Conservation (phyloP, 768 basidiomycete species). For the Collybia sp. region DNA sequence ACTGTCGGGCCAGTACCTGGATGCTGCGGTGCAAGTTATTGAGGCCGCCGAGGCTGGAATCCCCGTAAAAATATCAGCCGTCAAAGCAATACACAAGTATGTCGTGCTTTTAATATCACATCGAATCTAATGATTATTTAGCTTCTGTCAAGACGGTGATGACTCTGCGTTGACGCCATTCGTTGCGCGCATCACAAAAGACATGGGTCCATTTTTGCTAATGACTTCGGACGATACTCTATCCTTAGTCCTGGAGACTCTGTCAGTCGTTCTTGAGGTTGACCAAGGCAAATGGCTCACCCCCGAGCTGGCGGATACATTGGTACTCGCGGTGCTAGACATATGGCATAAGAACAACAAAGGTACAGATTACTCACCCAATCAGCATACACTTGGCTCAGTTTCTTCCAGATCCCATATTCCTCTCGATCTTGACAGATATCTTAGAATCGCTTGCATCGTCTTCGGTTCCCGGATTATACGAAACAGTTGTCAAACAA, state of each 20-base stretch:
- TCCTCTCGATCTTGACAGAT: slow-evolving; percentile 81
- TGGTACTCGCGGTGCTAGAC: slow-evolving; percentile 66
- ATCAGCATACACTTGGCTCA: background rate
- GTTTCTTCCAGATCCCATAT: slow-evolving; percentile 65
- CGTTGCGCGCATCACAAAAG: slow-evolving; percentile 70
- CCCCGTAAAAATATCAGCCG: slow-evolving; percentile 92
- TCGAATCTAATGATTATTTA: slow-evolving; percentile 19
- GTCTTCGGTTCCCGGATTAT: slow-evolving; percentile 54
- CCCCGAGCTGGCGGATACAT: slow-evolving; percentile 54
- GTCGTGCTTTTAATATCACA: slow-evolving; percentile 13
- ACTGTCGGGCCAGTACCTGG: slow-evolving; percentile 81
- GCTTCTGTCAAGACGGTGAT: slow-evolving; percentile 67
- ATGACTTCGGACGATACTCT: slow-evolving; percentile 85
- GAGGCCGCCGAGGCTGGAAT: slow-evolving; percentile 66
- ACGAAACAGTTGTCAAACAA: slow-evolving; percentile 66
- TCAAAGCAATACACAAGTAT: slow-evolving; percentile 91
- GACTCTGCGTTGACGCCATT: slow-evolving; percentile 57
- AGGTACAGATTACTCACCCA: slow-evolving; percentile 37
- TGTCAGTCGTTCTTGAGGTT: slow-evolving; percentile 75
- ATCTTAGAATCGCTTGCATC: slow-evolving; percentile 68
- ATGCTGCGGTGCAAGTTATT: slow-evolving; percentile 82
- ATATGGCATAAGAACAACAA: slow-evolving; percentile 87
- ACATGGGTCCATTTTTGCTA: slow-evolving; percentile 79
- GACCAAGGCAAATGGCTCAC: slow-evolving; percentile 73
- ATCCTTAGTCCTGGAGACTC: slow-evolving; percentile 80